Conservation (phyloP, 257 asterid species). For the Scutellaria galericulata region DNA sequence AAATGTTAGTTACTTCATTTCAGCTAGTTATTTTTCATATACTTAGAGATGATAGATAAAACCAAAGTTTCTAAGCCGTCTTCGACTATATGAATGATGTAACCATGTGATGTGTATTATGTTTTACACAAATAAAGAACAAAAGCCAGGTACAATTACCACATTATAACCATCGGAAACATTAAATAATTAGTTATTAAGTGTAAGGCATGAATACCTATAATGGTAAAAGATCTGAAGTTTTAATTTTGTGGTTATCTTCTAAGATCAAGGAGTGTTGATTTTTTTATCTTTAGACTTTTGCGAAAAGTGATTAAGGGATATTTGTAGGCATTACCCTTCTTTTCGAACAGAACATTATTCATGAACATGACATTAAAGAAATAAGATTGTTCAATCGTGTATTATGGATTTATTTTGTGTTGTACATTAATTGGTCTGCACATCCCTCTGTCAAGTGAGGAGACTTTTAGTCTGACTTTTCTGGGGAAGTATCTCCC, state of each 20-base stretch:
- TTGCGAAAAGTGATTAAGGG: not conserved
- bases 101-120: constrained; percentile 3
- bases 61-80: not conserved
- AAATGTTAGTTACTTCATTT: not conserved
- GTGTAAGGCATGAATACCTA: not conserved
- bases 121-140: constrained; percentile 3
- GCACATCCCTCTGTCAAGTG: not conserved
- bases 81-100: constrained; percentile 5
- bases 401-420: not conserved
- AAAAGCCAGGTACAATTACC: not conserved
- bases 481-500: constrained; percentile 9
- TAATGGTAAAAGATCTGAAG: not conserved
- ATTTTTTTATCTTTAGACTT: not conserved
- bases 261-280: not conserved
- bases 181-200: not conserved
- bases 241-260: not conserved
- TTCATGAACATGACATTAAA: not conserved
- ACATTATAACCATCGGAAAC: not conserved
- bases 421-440: constrained; percentile 8
- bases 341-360: not conserved
- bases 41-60: not conserved
- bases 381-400: not conserved
- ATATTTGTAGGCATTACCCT: not conserved
- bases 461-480: not conserved
- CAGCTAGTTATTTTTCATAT: not conserved